Evolutionary conservation across 306 rosid genomes (phyloP), one percentile per base, ranked within the genome.

Genomic region (Arachis stenosperma): DNA sequence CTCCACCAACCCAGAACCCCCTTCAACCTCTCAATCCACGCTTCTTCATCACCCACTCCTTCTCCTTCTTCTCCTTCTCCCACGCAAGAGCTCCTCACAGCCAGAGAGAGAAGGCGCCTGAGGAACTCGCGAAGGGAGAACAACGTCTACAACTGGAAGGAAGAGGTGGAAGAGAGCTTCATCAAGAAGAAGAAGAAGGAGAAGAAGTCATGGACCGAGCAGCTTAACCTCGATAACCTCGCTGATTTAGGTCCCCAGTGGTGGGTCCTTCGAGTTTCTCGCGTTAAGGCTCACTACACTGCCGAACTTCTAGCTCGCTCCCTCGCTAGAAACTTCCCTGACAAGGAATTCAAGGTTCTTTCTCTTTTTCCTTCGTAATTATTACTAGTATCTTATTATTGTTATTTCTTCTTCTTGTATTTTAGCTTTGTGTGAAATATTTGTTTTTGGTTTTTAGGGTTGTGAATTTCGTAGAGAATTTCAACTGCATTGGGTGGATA

Each of bases 241-340:
- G 84, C 92, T 61, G 79, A 79, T 5, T 75, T 79, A 67, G 98
- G 97, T 51, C 94, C 96, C 9, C 96, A 88, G 22, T 94, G 98
- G 98, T 93, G 88, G 89, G 81, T 82, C 57, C 29, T 91, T 51
- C 83, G 90, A 0, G 97, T 85, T 5, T 73, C 96, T 7, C 82
- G 97, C 10, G 36, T 81, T 43, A 80, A 78, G 75, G 87, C 81
- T 17, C 87, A 79, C 41, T 87, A 89, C 44, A 88, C 84, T 12
- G 85, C 90, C 1, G 84, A 91, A 48, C 76, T 80, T 0, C 83
- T 94, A 3, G 91, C 96, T 81, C 92, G 91, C 15, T 83, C 83
- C 1, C 85, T 94, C 7, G 88, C 90, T 14, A 78, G 59, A 46
- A 75, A 86, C 64, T 89, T 75, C 68, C 97, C 96, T 2, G 80